These are phyloP conservation scores for Rubus idaeus DNA, from an alignment of 306 rosid species.

Conservation along the genomic window DNA sequence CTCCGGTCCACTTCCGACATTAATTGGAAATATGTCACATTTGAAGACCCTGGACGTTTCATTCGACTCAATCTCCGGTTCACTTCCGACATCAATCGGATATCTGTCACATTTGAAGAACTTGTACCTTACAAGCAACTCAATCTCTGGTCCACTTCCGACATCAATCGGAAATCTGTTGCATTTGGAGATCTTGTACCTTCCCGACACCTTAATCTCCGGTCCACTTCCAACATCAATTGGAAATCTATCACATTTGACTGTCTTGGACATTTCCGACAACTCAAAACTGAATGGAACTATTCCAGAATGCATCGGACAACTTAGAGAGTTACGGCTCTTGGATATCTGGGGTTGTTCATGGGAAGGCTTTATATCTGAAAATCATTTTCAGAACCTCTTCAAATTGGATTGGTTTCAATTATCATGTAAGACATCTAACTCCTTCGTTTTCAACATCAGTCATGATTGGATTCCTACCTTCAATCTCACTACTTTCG, in stretches of 20 bases:
- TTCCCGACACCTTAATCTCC: neutral
- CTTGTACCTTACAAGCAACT: neutral
- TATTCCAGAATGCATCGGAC: too few relatives aligned
- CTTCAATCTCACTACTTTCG: too few relatives aligned
- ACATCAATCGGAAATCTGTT: neutral
- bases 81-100: neutral
- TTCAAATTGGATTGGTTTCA: too few relatives aligned
- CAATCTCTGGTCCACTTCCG: neutral
- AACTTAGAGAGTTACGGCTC: too few relatives aligned
- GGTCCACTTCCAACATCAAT: neutral
- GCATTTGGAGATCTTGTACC: neutral
- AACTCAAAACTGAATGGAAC: neutral
- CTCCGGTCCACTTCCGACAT: neutral
- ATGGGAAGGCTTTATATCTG: slow-evolving; percentile 11
- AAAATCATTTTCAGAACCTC: neutral
- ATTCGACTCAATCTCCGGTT: neutral
- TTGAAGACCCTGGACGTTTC: neutral
- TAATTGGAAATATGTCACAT: too few relatives aligned
- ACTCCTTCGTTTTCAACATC: neutral
- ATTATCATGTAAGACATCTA: neutral
- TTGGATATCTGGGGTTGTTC: neutral
- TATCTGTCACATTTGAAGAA: neutral
- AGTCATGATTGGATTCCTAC: slow-evolving; percentile 5
- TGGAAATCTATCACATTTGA: too few relatives aligned
- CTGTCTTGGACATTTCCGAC: neutral